A percentile compares a stretch with the other conserved stretches of the same genome.
Evolutionary conservation across 2,329 filamentous ascomycete genomes (phyloP).

Genomic region (Aureobasidium sp.): DNA sequence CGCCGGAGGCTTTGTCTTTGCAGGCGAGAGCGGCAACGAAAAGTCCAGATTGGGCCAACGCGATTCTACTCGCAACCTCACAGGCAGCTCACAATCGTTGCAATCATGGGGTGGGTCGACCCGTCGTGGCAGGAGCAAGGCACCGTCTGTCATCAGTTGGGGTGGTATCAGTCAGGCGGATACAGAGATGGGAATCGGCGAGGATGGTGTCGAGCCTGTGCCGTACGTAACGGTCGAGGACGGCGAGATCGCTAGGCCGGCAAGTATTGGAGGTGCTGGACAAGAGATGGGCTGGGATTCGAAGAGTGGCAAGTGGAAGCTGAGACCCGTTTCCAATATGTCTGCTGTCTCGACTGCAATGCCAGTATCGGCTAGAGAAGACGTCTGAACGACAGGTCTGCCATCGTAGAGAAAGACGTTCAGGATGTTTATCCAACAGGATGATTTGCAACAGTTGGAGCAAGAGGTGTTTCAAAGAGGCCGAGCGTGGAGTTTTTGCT

Average conservation of each 20-base stretch:
- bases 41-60: conserved; percentile 18
- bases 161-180: conserved; percentile 20
- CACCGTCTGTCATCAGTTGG: conserved; percentile 18
- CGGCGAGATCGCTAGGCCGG: background rate
- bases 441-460: too few relatives aligned
- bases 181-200: conserved; percentile 16
- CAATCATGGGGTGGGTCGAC: conserved; percentile 2
- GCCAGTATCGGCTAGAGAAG: background rate
- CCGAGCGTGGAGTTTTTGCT: background rate
- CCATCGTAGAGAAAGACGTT: background rate
- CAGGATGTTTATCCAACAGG: background rate
- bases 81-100: conserved; percentile 14
- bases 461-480: background rate
- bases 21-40: conserved; percentile 22
- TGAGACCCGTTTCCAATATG: conserved; percentile 17
- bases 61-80: conserved; percentile 18
- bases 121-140: background rate
- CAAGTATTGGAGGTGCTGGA: conserved; percentile 14
- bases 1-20: conserved; percentile 13
- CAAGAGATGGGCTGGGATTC: conserved; percentile 23
- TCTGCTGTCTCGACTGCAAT: background rate
- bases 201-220: conserved; percentile 21
- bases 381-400: background rate
- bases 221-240: conserved; percentile 18
- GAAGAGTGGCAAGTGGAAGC: conserved; percentile 21